Evolutionary conservation across 2,329 filamentous ascomycete genomes (phyloP).

Genomic region (Fusarium staphyleae): DNA sequence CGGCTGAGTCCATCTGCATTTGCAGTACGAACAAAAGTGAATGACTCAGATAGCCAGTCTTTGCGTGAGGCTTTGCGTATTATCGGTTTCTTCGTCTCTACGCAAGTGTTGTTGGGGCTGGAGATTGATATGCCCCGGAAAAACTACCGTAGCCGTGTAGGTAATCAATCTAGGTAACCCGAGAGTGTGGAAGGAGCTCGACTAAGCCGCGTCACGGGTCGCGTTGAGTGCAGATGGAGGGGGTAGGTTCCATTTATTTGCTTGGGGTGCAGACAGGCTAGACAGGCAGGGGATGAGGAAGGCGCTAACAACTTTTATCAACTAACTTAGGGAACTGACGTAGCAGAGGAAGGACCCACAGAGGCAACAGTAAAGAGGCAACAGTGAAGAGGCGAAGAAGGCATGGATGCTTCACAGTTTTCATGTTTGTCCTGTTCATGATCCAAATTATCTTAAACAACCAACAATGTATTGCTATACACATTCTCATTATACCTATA

Average conservation of each 20-base stretch:
- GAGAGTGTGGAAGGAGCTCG: conserved; percentile 24
- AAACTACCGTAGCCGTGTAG: neutral
- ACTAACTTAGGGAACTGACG: too few species aligned
- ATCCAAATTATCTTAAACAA: too few species aligned
- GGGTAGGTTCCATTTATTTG: too few species aligned
- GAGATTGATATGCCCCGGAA: conserved; percentile 7
- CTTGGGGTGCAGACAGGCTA: neutral
- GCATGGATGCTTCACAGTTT: neutral
- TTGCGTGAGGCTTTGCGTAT: conserved; percentile 1
- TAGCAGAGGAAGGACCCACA: neutral
- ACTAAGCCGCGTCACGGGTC: conserved; percentile 32
- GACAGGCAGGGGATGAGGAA: neutral
- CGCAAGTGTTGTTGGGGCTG: neutral
- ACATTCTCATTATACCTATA: too few species aligned
- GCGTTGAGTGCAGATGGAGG: neutral
- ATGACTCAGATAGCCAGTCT: conserved; percentile 3
- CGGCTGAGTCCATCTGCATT: conserved; percentile 16
- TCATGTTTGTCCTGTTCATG: too few species aligned
- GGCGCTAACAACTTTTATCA: too few species aligned
- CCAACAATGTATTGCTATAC: too few species aligned
- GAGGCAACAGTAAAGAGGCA: neutral
- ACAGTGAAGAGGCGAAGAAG: neutral
- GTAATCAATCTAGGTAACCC: conserved; percentile 3
- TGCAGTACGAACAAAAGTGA: conserved; percentile 9
- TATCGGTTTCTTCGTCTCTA: conserved; percentile 5